These are phyloP conservation scores for Silene noctiflora DNA, from an alignment of 179 eudicot species.

Conservation along the genomic window DNA sequence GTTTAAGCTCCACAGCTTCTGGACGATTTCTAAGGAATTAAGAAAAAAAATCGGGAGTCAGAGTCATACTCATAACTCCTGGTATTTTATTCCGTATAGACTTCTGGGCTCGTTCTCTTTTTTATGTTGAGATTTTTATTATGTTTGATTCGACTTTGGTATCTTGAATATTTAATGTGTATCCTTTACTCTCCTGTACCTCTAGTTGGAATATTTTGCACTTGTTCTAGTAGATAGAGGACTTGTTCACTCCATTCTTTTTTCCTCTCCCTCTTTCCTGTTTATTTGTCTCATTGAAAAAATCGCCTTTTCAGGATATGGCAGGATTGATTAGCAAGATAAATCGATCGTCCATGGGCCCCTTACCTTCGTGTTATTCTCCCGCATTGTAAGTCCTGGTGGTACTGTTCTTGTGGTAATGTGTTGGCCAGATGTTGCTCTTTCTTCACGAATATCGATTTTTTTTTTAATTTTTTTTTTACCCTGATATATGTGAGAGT, in stretches of 20 bases:
- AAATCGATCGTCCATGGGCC: slow-evolving; percentile 93
- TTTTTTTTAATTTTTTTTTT: background rate
- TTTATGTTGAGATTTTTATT: background rate
- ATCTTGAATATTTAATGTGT: background rate
- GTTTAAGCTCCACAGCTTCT: background rate
- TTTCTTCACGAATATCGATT: background rate
- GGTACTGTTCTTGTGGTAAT: background rate
- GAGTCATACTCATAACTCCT: background rate
- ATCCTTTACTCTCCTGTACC: background rate
- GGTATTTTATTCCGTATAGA: background rate
- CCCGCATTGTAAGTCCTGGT: slow-evolving; percentile 72
- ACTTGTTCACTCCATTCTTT: background rate
- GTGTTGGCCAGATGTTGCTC: background rate
- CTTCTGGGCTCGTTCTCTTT: background rate
- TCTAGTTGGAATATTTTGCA: background rate
- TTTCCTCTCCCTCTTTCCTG: background rate
- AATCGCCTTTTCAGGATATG: slow-evolving; percentile 76
- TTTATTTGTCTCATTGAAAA: background rate
- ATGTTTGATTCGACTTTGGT: background rate
- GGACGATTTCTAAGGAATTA: background rate
- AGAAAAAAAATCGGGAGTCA: background rate
- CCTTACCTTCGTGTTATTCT: slow-evolving; percentile 91
- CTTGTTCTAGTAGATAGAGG: slow-evolving; percentile 3
- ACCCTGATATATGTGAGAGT: background rate
- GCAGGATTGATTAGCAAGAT: slow-evolving; percentile 97